Base-by-base conservation (phyloP, 1,284 basidiomycete genomes). In the Austroboletus niveus region DNA sequence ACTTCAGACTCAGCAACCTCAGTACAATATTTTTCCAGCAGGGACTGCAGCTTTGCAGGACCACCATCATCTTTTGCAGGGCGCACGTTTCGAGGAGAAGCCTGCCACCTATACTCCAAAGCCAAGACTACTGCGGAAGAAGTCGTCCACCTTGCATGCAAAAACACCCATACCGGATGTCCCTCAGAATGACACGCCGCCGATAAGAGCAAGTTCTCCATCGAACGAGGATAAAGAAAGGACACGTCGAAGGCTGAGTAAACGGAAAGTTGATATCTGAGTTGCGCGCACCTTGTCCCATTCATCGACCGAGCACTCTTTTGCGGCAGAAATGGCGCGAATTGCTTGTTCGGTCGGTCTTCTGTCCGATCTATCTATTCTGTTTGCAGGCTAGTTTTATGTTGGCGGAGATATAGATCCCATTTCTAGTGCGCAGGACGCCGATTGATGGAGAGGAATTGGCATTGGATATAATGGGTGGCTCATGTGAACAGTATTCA, bases 1-100 rank as follows among this genome's bases (percentile, higher is more conserved):
- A 15, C 71, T 87, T 24, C 75, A 78, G 49, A 53, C 54, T 32
- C 61, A 56, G 30, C 52, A 31, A 36, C 47, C 46, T 31, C 51
- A 54, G 38, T 40, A 54, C 34, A 45, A 35, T 5, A 47, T 49
- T 30, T 47, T 56, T 31, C 45, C 30, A 17, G 12, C 36, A 5
- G 39, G 49, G 10, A 32, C 51, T 15, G 39, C 35, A 36, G 8
- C 34, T 35, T 48, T 49, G 55, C 47, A 41, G n/a, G 49, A 54
- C 17, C 52, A 41, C n/a, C 31, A 48, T 49, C 35, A 22, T 35
- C 9, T 34, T 35, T 48, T 49, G 54, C 47, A 56, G n/a, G 38
- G 32, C 11, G 42, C 41, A 8, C 45, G 42, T 20, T 49, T 52
- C 15, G 42, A 52, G 41, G 52, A 51, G 42, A 41, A 42, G 46